phyloP scores from a whole-genome alignment of 2,329 filamentous ascomycete genomes.

The Arthroderma sp. region DNA sequence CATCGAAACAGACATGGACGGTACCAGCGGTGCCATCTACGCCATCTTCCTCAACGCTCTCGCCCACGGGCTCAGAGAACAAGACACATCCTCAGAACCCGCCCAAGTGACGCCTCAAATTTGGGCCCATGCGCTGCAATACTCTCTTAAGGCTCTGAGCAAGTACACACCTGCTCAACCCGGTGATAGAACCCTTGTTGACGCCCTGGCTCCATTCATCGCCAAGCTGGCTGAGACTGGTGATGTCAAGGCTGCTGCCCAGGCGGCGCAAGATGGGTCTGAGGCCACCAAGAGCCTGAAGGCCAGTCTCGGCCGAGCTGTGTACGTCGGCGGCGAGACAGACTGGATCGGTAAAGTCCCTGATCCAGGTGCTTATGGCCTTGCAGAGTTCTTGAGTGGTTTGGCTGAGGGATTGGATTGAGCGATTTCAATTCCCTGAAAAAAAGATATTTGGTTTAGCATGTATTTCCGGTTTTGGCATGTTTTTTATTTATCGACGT shows the following conservation, averaged over 20 bases:
- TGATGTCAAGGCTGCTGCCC: conserved; percentile 58
- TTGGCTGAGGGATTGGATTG: conserved; percentile 41
- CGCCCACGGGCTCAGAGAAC: conserved; percentile 50
- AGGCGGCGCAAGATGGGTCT: conserved; percentile 61
- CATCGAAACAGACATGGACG: conserved; percentile 59
- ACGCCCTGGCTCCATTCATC: conserved; percentile 81
- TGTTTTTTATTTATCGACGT: not conserved
- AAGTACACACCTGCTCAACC: conserved; percentile 81
- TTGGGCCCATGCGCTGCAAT: conserved; percentile 56
- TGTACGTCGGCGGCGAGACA: conserved; percentile 59
- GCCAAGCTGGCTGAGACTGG: conserved; percentile 52
- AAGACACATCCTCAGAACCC: conserved; percentile 33
- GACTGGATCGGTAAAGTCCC: conserved; percentile 58
- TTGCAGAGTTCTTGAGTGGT: conserved; percentile 71
- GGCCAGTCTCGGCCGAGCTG: conserved; percentile 69
- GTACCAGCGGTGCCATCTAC: conserved; percentile 62
- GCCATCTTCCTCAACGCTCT: conserved; percentile 86
- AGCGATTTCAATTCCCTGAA: too few species aligned
- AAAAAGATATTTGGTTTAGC: not conserved
- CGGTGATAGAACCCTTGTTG: conserved; percentile 80
- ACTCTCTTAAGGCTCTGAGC: conserved; percentile 56
- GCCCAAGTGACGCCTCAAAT: conserved; percentile 36
- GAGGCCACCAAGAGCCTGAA: conserved; percentile 85
- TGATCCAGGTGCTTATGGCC: conserved; percentile 63
- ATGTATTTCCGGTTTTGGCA: not conserved